Evolutionary conservation across 2,329 filamentous ascomycete genomes (phyloP), one percentile per base, ranked within the genome.

Genomic region (Cladosporium austrohemisphaericum): DNA sequence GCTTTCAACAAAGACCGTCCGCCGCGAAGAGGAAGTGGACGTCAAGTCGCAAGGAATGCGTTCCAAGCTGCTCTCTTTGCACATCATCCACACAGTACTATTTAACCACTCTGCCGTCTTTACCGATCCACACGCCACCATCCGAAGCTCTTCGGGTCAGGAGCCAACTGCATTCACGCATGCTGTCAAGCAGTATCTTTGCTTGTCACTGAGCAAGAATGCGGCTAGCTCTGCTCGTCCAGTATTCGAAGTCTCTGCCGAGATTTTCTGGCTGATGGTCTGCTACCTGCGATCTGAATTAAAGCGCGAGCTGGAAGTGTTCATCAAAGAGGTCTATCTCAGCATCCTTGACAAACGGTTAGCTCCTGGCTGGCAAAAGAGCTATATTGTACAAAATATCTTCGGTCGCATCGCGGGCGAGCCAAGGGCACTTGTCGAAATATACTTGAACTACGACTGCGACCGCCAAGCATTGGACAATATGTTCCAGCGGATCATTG

Each of bases 281-380:
- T 95, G 94, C 66, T 86, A 89, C 60, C 86, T 98, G 81, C 83
- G 94, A 53, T 86, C 93, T 2, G 86, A 91, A 55, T 86, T 98
- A 70, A 98, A 98, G 83, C 95, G 95, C 80, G 93, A 98, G 65
- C 87, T 98, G 49, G 93, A 97, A 68, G 92, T 98, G 0, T 97
- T 98, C 65, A 71, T 98, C 52, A 97, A 97, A 65, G 93, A 98
- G 65, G 94, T 98, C 23, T 98, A 98, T 64, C 75, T 98, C 4
- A 86, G 91, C 0, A 88, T 97, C 33, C 74, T 98, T 29, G 92
- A 95, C 41, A 87, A 92, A 67, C 83, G 85, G 55, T 91, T 84
- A 52, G 90, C 92, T 0, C 92, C 92, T 3, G 72, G 85, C 8
- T 90, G 90, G 52, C 93, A 98, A 65, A 98, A 97, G 69, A 80